Evolutionary conservation across 2,329 filamentous ascomycete genomes (phyloP).

Genomic region (Venturiaceae sp.): DNA sequence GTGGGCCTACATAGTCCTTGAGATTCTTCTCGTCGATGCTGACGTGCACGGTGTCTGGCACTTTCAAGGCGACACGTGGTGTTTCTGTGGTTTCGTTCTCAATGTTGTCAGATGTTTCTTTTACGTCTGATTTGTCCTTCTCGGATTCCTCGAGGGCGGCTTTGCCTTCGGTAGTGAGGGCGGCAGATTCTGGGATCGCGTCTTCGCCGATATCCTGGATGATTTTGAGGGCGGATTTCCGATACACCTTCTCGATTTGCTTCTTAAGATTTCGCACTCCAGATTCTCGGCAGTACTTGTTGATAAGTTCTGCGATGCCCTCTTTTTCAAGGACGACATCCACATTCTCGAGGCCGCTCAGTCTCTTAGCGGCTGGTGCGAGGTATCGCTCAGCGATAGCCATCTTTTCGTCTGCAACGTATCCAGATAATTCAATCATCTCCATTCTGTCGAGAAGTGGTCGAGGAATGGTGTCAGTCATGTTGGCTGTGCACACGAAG

Average conservation of each 20-base stretch:
- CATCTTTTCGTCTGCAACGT: slow-evolving; percentile 98
- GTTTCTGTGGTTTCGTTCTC: slow-evolving; percentile 50
- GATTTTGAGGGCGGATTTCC: slow-evolving; percentile 94
- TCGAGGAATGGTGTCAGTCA: slow-evolving; percentile 94
- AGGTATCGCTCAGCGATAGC: slow-evolving; percentile 92
- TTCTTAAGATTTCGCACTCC: slow-evolving; percentile 98
- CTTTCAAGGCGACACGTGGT: slow-evolving; percentile 67
- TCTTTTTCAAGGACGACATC: slow-evolving; percentile 80
- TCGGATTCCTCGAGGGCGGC: slow-evolving; percentile 60
- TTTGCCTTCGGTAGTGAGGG: slow-evolving; percentile 78
- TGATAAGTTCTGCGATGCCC: slow-evolving; percentile 93
- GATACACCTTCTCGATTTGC: slow-evolving; percentile 98
- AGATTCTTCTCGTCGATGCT: slow-evolving; percentile 80
- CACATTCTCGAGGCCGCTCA: slow-evolving; percentile 81
- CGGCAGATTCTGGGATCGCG: slow-evolving; percentile 68
- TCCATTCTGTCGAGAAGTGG: slow-evolving; percentile 96
- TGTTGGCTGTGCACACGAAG: slow-evolving; percentile 97
- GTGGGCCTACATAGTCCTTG: slow-evolving; percentile 93
- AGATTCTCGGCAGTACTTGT: slow-evolving; percentile 95
- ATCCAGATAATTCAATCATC: slow-evolving; percentile 89
- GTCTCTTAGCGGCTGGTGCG: slow-evolving; percentile 85
- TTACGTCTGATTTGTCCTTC: slow-evolving; percentile 54
- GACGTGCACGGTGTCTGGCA: slow-evolving; percentile 81
- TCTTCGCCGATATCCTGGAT: slow-evolving; percentile 89
- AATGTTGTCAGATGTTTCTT: slow-evolving; percentile 49